Evolutionary conservation across 345 rosid species (phyloP), one percentile per base, ranked within the genome.

Genomic region (Arabidopsis suecica): DNA sequence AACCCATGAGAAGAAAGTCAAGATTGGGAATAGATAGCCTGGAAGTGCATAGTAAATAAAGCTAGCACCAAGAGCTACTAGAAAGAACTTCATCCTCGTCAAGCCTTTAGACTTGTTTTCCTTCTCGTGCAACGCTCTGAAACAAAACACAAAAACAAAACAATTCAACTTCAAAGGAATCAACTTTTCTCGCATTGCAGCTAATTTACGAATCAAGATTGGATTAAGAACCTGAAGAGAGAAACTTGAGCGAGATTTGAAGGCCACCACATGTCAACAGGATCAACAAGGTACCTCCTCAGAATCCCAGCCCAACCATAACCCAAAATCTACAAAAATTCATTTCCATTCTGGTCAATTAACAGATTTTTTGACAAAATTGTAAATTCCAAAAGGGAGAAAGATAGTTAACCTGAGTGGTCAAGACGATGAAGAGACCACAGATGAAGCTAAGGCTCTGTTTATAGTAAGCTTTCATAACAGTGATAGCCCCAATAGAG

Each of bases 221-320:
- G 11, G 44, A 61, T 41, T 3, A 7, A 9, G 38, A 72, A 92
- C 99, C 99, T 89, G 77, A 96, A 96, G 11, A 96, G 85, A 71
- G 99, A 93, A 78, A 96, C 99, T 79, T 96, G 99, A 73, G 99
- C 99, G 64, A 96, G 94, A 65, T 93, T 96, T 2, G 99, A 63
- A 47, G 99, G 99, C 99, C 99, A 96, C 99, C 99, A 96, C 99
- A 96, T 96, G 74, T 96, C 98, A 7, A 83, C 94, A 33, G 99
- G 99, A 82, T 96, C 91, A 66, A 96, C 99, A 72, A 96, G 68
- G 80, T 90, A 96, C 87, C 87, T 91, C 87, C 97, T 88, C 13
- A 96, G 79, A 86, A 96, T 86, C 42, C 99, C 99, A 75, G 99
- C 99, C 99, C 99, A 96, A 28, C 99, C 99, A 72, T 96, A 96